Percentiles rank a stretch among this genome's conserved stretches.
These are phyloP conservation scores for Magnolia officinalis DNA, from an alignment of 164 flowering plant species.

Conservation along the genomic window DNA sequence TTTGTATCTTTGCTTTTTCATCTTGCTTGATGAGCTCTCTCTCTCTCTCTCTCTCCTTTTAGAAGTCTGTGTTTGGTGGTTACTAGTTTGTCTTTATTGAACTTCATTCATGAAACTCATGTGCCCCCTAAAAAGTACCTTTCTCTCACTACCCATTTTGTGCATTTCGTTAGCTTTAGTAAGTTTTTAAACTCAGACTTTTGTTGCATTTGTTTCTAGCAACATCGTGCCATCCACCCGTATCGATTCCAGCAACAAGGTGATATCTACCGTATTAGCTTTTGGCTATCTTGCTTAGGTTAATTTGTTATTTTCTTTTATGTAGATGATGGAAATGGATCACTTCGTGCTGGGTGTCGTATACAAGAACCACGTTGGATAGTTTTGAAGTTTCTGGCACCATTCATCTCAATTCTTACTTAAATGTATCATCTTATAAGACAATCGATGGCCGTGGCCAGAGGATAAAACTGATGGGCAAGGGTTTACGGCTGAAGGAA, in stretches of 20 bases:
- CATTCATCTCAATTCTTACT: constrained; percentile 55
- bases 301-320: not conserved
- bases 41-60: too few species aligned
- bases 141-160: too few species aligned
- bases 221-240: too few species aligned
- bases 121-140: too few species aligned
- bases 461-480: constrained; percentile 67
- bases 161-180: too few species aligned
- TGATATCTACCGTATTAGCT: not conserved
- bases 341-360: constrained; percentile 74
- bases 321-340: constrained; percentile 84
- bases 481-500: constrained; percentile 75
- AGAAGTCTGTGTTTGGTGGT: too few species aligned
- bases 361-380: constrained; percentile 76
- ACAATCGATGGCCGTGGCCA: constrained; percentile 92
- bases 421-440: constrained; percentile 71
- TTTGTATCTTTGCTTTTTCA: too few species aligned
- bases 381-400: constrained; percentile 73
- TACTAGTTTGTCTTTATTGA: too few species aligned
- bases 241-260: not conserved
- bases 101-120: too few species aligned
- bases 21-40: not conserved
- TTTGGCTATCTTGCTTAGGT: not conserved
- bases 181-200: not conserved
- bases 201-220: not conserved